phyloP scores from a whole-genome alignment of 2,329 filamentous ascomycete genomes.

The Rachicladosporium sp. region DNA sequence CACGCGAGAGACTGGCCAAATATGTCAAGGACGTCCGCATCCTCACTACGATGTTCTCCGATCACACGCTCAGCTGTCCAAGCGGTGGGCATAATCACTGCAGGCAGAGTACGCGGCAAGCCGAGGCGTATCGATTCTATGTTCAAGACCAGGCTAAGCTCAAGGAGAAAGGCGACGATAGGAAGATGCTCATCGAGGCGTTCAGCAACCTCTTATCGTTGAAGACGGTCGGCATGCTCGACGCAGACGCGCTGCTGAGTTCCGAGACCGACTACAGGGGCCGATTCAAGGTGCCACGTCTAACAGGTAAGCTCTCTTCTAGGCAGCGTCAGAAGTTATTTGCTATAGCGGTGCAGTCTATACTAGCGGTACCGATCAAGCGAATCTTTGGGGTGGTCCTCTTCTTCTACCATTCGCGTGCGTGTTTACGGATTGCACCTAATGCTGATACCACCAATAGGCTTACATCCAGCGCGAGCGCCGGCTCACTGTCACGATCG shows the following conservation, averaged over 20 bases:
- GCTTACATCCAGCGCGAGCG: too few species aligned
- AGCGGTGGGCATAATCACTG: conserved; percentile 8
- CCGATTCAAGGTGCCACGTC: conserved; percentile 11
- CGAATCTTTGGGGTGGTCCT: too few species aligned
- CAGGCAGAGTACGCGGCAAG: conserved; percentile 12
- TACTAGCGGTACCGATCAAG: too few species aligned
- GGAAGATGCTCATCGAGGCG: conserved; percentile 12
- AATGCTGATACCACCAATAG: too few species aligned
- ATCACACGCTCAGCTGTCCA: conserved; percentile 9
- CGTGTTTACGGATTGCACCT: too few species aligned
- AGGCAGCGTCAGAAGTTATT: too few species aligned
- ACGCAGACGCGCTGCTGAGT: conserved; percentile 1
- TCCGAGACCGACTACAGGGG: conserved; percentile 10
- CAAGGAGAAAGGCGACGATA: conserved; percentile 9
- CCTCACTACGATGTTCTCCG: conserved; percentile 12
- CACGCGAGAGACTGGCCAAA: conserved; percentile 11
- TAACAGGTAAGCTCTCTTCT: conserved; percentile 5
- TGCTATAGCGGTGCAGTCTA: too few species aligned
- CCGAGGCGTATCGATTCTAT: conserved; percentile 16
- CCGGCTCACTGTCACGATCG: too few species aligned
- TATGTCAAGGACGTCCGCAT: conserved; percentile 15
- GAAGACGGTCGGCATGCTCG: conserved; percentile 7
- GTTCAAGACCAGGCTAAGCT: conserved; percentile 15
- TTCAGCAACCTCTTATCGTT: conserved; percentile 13
- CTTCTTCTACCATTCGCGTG: too few species aligned